Evolutionary conservation across 2,329 filamentous ascomycete genomes (phyloP), one percentile per base, ranked within the genome.

Genomic region (Ophiostoma quercus): DNA sequence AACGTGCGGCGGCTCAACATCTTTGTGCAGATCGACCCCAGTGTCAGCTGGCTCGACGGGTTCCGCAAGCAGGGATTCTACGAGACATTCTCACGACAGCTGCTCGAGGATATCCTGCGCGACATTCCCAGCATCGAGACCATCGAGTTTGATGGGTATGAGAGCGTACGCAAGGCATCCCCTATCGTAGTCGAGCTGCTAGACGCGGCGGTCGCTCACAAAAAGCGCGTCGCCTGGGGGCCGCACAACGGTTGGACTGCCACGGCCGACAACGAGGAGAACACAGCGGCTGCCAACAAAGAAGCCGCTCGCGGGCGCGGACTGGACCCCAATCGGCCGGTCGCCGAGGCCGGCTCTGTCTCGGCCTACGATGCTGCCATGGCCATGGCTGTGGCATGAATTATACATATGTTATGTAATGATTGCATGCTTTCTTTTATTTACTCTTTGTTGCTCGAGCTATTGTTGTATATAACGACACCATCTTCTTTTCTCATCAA

Each of bases 1-100:
- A 86, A 83, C 66, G 84, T 90, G 25, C 82, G 84, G 39, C 82
- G 81, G 16, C 77, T 94, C 66, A 86, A 84, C 34, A 84, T 94
- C 12, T 91, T 91, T 75, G 86, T 92, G 32, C 87, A 93, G 77
- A 86, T 85, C 73, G 91, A 94, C 75, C 90, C 91, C 0, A 90
- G 87, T 68, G 84, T 90, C 74, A 83, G 82, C 37, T 80, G 87
- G 25, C 92, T 91, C 74, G 85, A 86, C 69, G 90, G 89, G 0
- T 93, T 90, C 74, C 84, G 89, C 16, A 83, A 84, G 34, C 84
- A 88, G 34, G 86, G 88, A 1, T 92, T 90, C 73, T 94, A 92
- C 75, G 90, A 92, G 71, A 78, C 78, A 5, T 93, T 92, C 75
- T 88, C 85, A 34, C 80, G 83, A 12, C 79, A 80, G 1, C 78